Conservation (phyloP, 78 protist species). For the Protostelium mycophagum region DNA sequence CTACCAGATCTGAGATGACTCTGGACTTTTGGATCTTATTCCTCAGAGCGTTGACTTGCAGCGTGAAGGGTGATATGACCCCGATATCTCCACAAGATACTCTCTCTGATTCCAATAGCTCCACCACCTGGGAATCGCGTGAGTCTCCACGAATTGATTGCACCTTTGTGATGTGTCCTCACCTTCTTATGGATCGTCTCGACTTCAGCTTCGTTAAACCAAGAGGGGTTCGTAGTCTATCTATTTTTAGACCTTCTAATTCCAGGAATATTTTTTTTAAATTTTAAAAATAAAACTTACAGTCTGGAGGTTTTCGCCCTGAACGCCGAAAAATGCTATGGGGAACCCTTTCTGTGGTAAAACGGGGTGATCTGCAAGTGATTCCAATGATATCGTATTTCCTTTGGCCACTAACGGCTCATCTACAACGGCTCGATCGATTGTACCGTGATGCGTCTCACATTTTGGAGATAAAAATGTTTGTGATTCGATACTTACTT, state of each 20-base stretch:
- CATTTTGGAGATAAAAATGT: neutral
- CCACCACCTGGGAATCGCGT: neutral
- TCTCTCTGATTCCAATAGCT: neutral
- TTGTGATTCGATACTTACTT: neutral
- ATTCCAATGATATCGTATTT: neutral
- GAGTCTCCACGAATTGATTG: too few relatives aligned
- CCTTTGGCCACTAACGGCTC: neutral
- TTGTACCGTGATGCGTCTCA: too few relatives aligned
- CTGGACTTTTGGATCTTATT: too few relatives aligned
- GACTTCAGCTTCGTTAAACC: neutral
- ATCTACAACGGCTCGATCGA: too few relatives aligned
- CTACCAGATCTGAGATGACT: neutral
- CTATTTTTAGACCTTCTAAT: too few relatives aligned
- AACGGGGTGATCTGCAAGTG: neutral
- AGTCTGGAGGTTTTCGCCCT: neutral
- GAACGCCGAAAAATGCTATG: neutral
- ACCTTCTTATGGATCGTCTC: neutral
- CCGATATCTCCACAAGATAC: neutral
- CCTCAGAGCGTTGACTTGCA: neutral
- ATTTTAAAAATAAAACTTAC: too few relatives aligned
- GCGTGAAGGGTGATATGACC: neutral
- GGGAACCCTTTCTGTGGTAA: neutral
- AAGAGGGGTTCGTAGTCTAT: neutral
- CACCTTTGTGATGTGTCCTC: neutral
- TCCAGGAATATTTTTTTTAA: too few relatives aligned